Evolutionary conservation across 305 asterid genomes (phyloP).

Genomic region (Solanum hybrid): DNA sequence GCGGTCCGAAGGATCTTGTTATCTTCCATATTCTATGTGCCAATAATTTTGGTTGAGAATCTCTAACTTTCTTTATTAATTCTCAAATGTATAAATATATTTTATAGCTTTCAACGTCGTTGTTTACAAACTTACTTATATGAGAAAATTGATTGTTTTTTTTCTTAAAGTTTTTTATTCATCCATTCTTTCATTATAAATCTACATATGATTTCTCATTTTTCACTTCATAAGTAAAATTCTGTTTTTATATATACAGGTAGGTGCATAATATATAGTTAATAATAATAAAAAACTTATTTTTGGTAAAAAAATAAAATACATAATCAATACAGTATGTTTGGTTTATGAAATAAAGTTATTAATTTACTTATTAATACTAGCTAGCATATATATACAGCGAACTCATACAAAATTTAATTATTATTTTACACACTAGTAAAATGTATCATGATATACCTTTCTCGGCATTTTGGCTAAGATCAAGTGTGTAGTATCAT

Average conservation of each 20-base stretch:
- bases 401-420: not conserved
- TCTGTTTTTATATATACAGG: not conserved
- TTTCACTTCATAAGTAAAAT: not conserved
- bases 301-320: not conserved
- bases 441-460: not conserved
- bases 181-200: not conserved
- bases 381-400: not conserved
- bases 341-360: not conserved
- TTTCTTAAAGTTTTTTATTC: not conserved
- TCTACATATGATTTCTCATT: not conserved
- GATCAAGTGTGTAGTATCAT: too few species aligned
- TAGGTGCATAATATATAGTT: not conserved
- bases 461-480: too few species aligned
- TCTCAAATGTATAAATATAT: not conserved
- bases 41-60: not conserved
- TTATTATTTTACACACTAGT: not conserved
- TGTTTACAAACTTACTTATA: not conserved
- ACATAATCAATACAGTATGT: not conserved
- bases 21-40: not conserved
- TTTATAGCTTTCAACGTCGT: not conserved
- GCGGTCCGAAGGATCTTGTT: not conserved
- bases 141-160: not conserved
- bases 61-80: not conserved
- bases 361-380: not conserved
- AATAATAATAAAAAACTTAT: too few species aligned